phyloP scores from a whole-genome alignment of 805 yeast genomes.

The Teunomyces cretensis region DNA sequence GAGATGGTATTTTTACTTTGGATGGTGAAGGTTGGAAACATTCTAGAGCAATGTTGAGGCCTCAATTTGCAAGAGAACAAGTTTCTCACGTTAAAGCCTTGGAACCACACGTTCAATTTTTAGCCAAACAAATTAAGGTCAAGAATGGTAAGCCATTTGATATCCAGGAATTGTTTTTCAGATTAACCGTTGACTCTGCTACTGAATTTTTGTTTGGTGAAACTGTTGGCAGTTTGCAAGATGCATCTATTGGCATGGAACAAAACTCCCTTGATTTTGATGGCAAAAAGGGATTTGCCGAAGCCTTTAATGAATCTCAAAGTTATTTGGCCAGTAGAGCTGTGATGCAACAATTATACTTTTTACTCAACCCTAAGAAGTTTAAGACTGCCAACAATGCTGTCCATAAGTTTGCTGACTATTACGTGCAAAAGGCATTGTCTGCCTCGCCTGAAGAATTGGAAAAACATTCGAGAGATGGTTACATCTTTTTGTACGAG shows the following conservation, averaged over 20 bases:
- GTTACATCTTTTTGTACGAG: conserved; percentile 49
- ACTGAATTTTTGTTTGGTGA: conserved; percentile 44
- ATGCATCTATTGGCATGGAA: conserved; percentile 14
- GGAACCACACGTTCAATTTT: conserved; percentile 41
- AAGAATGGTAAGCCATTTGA: conserved; percentile 31
- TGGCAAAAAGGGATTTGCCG: conserved; percentile 35
- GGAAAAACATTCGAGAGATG: conserved; percentile 30
- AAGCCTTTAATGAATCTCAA: conserved; percentile 36
- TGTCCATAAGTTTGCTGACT: conserved; percentile 36
- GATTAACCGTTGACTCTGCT: conserved; percentile 41
- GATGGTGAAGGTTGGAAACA: conserved; percentile 46
- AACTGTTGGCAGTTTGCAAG: conserved; percentile 29
- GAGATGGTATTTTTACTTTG: conserved; percentile 45
- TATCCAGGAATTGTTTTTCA: conserved; percentile 39
- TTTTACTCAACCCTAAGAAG: conserved; percentile 15
- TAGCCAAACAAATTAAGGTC: conserved; percentile 29
- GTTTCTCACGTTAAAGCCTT: conserved; percentile 38
- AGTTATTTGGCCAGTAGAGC: conserved; percentile 25
- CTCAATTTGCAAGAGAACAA: conserved; percentile 45
- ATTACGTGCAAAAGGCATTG: conserved; percentile 40
- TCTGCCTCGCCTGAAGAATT: conserved; percentile 28
- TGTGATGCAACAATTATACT: conserved; percentile 17
- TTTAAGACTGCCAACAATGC: conserved; percentile 17
- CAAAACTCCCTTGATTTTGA: conserved; percentile 17
- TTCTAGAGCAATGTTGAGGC: conserved; percentile 43